A percentile compares a stretch with the other conserved stretches of the same genome.
Evolutionary conservation across 306 rosid species (phyloP).

Genomic region (Fragaria iinumae): DNA sequence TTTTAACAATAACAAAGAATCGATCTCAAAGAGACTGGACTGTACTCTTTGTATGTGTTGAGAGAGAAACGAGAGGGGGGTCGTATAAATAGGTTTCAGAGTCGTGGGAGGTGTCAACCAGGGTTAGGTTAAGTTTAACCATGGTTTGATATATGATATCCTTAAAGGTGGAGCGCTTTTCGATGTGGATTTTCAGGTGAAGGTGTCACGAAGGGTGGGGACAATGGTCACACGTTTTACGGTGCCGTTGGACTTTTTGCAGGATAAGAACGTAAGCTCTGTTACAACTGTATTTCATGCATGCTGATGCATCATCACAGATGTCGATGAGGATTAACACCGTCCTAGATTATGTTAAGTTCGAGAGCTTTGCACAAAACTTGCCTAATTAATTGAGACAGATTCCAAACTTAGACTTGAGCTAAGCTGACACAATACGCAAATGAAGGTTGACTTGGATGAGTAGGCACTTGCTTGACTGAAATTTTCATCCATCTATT

Average conservation of each 20-base stretch:
- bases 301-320: neutral
- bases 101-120: neutral
- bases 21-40: neutral
- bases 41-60: neutral
- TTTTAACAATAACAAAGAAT: neutral
- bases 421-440: no score
- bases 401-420: no score
- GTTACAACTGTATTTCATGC: neutral
- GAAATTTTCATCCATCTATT: no score
- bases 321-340: neutral
- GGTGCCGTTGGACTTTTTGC: neutral
- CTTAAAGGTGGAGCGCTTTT: neutral
- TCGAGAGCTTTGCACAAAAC: no score
- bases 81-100: conserved; percentile 6
- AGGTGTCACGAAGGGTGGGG: neutral
- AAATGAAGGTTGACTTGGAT: no score
- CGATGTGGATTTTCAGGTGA: conserved; percentile 5
- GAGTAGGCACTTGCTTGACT: no score
- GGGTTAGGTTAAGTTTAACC: neutral
- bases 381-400: no score
- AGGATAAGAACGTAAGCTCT: neutral
- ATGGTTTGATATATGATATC: neutral
- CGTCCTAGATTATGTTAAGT: no score
- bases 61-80: neutral
- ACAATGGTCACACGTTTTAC: neutral